Conservation (phyloP, 1,139 yeast species). For the Taphrina communis region DNA sequence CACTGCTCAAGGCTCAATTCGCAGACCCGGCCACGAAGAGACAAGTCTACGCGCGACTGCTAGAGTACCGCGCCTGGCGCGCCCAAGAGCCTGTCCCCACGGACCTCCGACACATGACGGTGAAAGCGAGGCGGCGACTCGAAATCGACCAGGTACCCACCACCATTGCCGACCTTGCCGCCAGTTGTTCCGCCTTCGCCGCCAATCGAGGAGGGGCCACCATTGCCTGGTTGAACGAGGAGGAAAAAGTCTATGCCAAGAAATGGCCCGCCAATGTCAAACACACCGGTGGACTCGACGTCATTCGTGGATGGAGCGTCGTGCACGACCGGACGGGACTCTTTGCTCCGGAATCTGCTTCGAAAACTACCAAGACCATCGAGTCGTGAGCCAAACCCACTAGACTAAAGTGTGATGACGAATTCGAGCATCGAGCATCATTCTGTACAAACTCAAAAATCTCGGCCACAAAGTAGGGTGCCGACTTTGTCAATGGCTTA, state of each 20-base stretch:
- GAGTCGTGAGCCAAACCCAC: background rate
- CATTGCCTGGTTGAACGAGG: constrained; percentile 29
- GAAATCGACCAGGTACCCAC: constrained; percentile 36
- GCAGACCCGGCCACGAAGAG: constrained; percentile 17
- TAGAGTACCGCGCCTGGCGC: constrained; percentile 32
- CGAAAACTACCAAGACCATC: background rate
- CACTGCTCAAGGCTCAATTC: constrained; percentile 25
- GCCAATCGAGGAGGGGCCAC: background rate
- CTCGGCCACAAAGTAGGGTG: too few relatives aligned
- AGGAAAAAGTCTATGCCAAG: constrained; percentile 28
- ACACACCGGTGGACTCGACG: constrained; percentile 21
- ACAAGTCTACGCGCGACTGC: constrained; percentile 33
- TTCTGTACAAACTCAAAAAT: background rate
- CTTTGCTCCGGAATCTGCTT: background rate
- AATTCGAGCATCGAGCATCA: too few relatives aligned
- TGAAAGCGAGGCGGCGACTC: constrained; percentile 27
- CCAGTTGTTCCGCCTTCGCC: constrained; percentile 28
- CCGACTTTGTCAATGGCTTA: too few relatives aligned
- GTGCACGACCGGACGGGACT: background rate
- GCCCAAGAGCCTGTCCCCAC: constrained; percentile 28
- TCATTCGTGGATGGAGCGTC: constrained; percentile 24
- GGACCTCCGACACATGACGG: constrained; percentile 9
- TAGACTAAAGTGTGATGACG: too few relatives aligned
- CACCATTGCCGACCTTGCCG: constrained; percentile 31
- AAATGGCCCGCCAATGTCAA: constrained; percentile 30